These are phyloP conservation scores for Suillus ampliporus DNA, from an alignment of 768 basidiomycete species.

Conservation along the genomic window DNA sequence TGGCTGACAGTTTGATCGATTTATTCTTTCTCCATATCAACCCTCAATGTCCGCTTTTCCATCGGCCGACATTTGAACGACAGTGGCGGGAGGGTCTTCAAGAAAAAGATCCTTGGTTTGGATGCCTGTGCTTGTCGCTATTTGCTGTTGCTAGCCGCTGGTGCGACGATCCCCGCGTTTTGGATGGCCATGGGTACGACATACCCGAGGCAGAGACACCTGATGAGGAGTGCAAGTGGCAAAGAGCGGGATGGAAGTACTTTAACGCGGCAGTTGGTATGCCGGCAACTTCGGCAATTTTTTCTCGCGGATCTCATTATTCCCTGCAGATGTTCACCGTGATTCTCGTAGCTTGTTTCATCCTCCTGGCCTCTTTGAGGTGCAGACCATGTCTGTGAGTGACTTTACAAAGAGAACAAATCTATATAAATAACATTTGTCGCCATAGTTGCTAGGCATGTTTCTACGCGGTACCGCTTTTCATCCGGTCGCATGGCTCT, in stretches of 20 bases:
- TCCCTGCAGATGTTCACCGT: slow-evolving; percentile 53
- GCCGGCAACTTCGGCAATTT: slow-evolving; percentile 17
- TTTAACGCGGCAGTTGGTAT: slow-evolving; percentile 60
- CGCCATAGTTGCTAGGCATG: slow-evolving; percentile 55
- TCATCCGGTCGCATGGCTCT: slow-evolving; percentile 58
- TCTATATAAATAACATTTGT: slow-evolving; percentile 15
- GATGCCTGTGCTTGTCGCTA: slow-evolving; percentile 60
- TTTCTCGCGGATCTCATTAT: slow-evolving; percentile 14
- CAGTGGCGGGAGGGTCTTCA: slow-evolving; percentile 62
- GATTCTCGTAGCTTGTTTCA: slow-evolving; percentile 56
- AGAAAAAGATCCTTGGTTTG: slow-evolving; percentile 62
- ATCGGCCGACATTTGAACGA: slow-evolving; percentile 70
- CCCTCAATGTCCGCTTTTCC: slow-evolving; percentile 66
- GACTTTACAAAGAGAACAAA: slow-evolving; percentile 12
- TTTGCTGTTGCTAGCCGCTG: slow-evolving; percentile 76
- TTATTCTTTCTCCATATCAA: slow-evolving; percentile 73
- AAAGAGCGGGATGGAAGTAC: slow-evolving; percentile 64
- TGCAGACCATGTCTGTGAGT: slow-evolving; percentile 60
- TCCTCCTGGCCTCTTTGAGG: slow-evolving; percentile 64
- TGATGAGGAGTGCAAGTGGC: slow-evolving; percentile 49
- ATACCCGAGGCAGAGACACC: slow-evolving; percentile 26
- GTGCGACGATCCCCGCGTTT: slow-evolving; percentile 64
- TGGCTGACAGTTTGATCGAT: slow-evolving; percentile 62
- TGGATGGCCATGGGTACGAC: slow-evolving; percentile 39
- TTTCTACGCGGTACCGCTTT: slow-evolving; percentile 58